Evolutionary conservation across 768 basidiomycete genomes (phyloP).

Genomic region (Lyophyllum semitale): DNA sequence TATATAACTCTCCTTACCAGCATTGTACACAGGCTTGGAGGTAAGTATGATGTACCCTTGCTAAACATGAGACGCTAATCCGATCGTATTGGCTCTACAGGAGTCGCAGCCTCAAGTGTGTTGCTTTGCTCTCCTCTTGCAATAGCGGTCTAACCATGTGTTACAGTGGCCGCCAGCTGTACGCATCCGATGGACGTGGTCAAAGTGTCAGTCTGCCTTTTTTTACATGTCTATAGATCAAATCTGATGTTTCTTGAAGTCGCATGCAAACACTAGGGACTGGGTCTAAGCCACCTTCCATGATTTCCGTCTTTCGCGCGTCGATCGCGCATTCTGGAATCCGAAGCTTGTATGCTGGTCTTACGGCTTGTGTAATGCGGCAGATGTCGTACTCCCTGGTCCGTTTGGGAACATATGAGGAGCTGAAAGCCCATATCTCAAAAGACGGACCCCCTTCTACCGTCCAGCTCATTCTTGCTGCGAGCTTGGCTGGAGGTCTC

Average conservation of each 20-base stretch:
- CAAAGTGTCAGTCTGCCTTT: conserved; percentile 67
- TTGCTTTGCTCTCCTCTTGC: conserved; percentile 12
- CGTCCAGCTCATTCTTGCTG: conserved; percentile 58
- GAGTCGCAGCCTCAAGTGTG: conserved; percentile 66
- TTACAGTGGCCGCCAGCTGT: conserved; percentile 73
- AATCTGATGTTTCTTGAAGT: conserved; percentile 33
- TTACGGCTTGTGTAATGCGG: conserved; percentile 80
- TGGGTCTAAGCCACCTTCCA: conserved; percentile 60
- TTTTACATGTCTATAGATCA: neutral
- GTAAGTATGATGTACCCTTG: conserved; percentile 31
- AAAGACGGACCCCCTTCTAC: conserved; percentile 53
- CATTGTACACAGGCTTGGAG: conserved; percentile 55
- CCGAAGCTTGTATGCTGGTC: conserved; percentile 76
- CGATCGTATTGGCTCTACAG: conserved; percentile 28
- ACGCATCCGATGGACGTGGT: conserved; percentile 86
- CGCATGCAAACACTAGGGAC: conserved; percentile 78
- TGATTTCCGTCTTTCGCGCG: conserved; percentile 59
- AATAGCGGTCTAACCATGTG: conserved; percentile 1
- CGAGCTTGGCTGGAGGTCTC: conserved; percentile 73
- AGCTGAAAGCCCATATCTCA: conserved; percentile 62
- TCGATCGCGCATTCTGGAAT: conserved; percentile 72
- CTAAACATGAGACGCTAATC: neutral
- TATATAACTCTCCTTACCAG: conserved; percentile 9
- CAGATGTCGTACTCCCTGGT: conserved; percentile 94
- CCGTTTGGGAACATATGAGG: conserved; percentile 81